Base-by-base conservation (phyloP, 805 yeast species). In the Candida golubevii region DNA sequence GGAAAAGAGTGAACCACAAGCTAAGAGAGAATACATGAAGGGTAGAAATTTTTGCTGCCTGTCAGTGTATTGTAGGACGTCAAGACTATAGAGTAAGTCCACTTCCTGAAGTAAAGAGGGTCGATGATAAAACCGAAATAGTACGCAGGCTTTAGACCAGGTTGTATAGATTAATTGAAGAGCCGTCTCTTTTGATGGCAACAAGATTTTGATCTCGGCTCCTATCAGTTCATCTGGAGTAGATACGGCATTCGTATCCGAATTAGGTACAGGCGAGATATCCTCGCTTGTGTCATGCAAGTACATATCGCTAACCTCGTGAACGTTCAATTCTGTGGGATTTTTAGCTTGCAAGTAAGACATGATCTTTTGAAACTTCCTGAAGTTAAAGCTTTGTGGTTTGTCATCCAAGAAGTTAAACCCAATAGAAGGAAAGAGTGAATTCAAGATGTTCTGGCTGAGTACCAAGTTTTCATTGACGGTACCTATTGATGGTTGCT, bases 131-230 rank as follows among this genome's bases (percentile, higher is more conserved):
- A 89, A 88, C 44, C 95, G 71, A 60, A 88, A 86, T 41, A 89
- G 68, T 5, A 88, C 88, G 63, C 95, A 88, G 0, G 95, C 95
- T 53, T 83, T 80, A 49, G 82, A 79, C 95, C 96, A 89, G 1
- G 90, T 84, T 36, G 83, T 78, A 47, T 80, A 78, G 18, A 89
- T 81, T 48, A 88, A 71, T 51, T 78, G 79, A 32, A 86, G 62
- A 0, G 96, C 91, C 26, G 77, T 75, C 30, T 80, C 82, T 56
- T 85, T 82, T 1, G 90, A 79, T 0, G 97, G 97, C 32, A 89
- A 65, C 8, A 85, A 78, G 48, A 83, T 74, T 49, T 74, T 80
- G 51, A 85, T 74, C 54, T 82, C 89, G 42, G 69, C 62, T 6
- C 58, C 61, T 6, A 51, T 32, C 36, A 55, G 46, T 9, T 63